Evolutionary conservation across 2,329 filamentous ascomycete species (phyloP).

Genomic region (Thielaviopsis musarum): DNA sequence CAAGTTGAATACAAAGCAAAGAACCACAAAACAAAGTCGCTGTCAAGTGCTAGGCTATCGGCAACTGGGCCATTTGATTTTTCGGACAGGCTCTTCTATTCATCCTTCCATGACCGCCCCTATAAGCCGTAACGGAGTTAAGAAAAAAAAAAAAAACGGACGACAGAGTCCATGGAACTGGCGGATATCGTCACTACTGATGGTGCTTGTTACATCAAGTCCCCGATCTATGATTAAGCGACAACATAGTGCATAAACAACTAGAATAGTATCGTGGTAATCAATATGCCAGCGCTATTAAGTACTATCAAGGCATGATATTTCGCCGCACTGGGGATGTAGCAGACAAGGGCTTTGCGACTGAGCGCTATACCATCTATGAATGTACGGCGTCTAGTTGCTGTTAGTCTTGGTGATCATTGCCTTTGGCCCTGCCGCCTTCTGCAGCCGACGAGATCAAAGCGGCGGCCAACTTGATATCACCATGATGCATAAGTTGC

Average conservation of each 20-base stretch:
- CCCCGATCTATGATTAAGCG: background rate
- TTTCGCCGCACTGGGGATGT: no score
- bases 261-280: background rate
- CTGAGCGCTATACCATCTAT: background rate
- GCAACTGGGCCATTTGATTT: background rate
- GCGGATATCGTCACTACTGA: background rate
- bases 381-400: background rate
- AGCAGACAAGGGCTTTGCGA: background rate
- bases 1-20: no score
- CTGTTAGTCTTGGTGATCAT: no score
- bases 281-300: background rate
- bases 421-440: no score
- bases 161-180: background rate
- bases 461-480: background rate
- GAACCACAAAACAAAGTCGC: no score
- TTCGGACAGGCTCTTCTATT: background rate
- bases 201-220: background rate
- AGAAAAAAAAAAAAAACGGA: background rate
- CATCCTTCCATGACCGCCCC: background rate
- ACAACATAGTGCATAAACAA: background rate
- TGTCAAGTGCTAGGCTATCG: background rate
- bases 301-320: background rate
- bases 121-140: background rate
- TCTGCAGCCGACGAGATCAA: background rate
- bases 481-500: background rate